A percentile compares a stretch with the other conserved stretches of the same genome.
These are phyloP conservation scores for Leishmania amazonensis DNA, from an alignment of 208 protist species.

Conservation along the genomic window DNA sequence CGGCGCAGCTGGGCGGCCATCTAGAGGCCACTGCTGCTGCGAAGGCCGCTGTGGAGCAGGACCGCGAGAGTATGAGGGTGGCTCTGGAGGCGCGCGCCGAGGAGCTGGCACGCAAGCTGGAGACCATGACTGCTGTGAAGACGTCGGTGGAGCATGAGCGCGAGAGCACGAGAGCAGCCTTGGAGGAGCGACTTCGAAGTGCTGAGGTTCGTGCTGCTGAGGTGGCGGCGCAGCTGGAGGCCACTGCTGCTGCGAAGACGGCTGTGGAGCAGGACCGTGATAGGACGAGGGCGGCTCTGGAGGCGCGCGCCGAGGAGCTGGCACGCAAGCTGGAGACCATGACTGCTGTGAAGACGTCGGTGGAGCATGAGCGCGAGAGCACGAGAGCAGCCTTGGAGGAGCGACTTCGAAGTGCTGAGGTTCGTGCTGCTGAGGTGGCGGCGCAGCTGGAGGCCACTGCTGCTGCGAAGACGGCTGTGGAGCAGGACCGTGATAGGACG, in stretches of 20 bases:
- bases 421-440: too few species aligned
- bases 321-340: background rate
- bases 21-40: background rate
- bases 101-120: background rate
- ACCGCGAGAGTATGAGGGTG: background rate
- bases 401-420: too few species aligned
- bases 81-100: too few species aligned
- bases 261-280: conserved; percentile 5
- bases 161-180: background rate
- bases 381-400: background rate
- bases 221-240: too few species aligned
- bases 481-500: too few species aligned
- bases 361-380: background rate
- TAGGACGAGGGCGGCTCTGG: background rate
- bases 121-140: conserved; percentile 22
- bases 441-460: too few species aligned
- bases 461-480: too few species aligned
- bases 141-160: conserved; percentile 27
- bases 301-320: background rate
- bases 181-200: background rate
- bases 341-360: background rate
- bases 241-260: conserved; percentile 42
- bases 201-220: background rate
- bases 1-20: background rate
- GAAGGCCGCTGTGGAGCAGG: background rate